Evolutionary conservation across 306 rosid genomes (phyloP).

Genomic region (Cicer chorassanicum): DNA sequence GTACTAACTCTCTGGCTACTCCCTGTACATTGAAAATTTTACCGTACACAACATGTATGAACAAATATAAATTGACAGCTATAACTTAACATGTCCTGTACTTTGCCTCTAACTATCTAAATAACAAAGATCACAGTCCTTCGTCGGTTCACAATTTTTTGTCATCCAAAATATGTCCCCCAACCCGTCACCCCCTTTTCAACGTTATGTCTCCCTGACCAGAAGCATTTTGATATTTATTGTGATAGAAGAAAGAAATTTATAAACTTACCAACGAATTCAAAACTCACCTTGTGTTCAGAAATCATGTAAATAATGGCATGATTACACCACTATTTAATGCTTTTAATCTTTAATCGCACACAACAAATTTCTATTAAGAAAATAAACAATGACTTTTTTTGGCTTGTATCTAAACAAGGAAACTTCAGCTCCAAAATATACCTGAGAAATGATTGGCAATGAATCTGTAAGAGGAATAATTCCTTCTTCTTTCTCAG

Average conservation of each 20-base stretch:
- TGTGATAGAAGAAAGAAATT: slow-evolving; percentile 14
- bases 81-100: slow-evolving; percentile 10
- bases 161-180: slow-evolving; percentile 39
- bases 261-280: not conserved
- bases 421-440: slow-evolving; percentile 5
- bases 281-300: not conserved
- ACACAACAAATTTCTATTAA: slow-evolving; percentile 16
- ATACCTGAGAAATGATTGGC: slow-evolving; percentile 91
- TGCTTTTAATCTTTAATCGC: not conserved
- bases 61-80: not conserved
- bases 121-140: not conserved
- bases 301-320: not conserved
- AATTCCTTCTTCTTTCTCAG: slow-evolving; percentile 95
- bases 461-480: slow-evolving; percentile 95
- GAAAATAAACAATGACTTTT: not conserved
- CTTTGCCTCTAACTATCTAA: not conserved
- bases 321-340: slow-evolving; percentile 9
- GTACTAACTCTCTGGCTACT: not conserved
- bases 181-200: slow-evolving; percentile 11
- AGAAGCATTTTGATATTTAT: slow-evolving; percentile 24
- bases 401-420: not conserved
- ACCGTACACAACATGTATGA: not conserved
- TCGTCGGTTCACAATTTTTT: not conserved
- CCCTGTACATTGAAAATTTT: slow-evolving; percentile 14
- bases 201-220: not conserved